Evolutionary conservation across 768 basidiomycete species (phyloP), one percentile per base, ranked within the genome.

Genomic region (Xerocomus brunneocitrinus): DNA sequence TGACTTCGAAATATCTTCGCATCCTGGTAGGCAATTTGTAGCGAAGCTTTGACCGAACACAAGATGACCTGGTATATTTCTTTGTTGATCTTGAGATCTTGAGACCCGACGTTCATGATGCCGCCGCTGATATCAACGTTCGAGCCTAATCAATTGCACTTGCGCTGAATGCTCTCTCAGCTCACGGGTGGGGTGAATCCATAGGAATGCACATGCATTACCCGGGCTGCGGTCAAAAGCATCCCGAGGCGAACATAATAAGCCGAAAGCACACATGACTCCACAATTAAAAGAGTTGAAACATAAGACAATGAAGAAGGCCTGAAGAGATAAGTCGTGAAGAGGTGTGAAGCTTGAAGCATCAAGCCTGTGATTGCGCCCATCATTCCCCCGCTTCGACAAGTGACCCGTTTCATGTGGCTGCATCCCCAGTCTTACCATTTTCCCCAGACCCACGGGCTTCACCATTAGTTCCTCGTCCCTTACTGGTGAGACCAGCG

Each of bases 401-500:
- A 12, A 48, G 32, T 34, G 34, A 57, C 48, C 54, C 52, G 41
- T 51, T 54, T 69, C 48, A 69, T 58, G 67, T 55, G 47, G 51
- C 47, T 25, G 48, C 24, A 36, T 69, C 67, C 40, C 62, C 63
- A n/a, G 53, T 32, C 49, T 59, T 69, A 19, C 58, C 57, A 35
- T 66, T 68, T 45, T 70, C 67, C 10, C 58, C 62, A 5, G 67
- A 45, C 5, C 65, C 62, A 40, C 67, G 68, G 25, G 59, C 50
- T 38, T 69, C 68, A 3, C 68, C 68, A 19, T 69, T 71, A 7
- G 55, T 47, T 19, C 67, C 69, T 47, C 64, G 64, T 4, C 69
- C 67, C 52, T 66, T 69, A 14, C 43, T 39, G 24, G 71, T 84
- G 58, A 91, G 71, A 4, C 89, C 89, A 14, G 87, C 89, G 8